Evolutionary conservation across 148 eudicot genomes (phyloP).

Genomic region (Heliosperma pusillum): DNA sequence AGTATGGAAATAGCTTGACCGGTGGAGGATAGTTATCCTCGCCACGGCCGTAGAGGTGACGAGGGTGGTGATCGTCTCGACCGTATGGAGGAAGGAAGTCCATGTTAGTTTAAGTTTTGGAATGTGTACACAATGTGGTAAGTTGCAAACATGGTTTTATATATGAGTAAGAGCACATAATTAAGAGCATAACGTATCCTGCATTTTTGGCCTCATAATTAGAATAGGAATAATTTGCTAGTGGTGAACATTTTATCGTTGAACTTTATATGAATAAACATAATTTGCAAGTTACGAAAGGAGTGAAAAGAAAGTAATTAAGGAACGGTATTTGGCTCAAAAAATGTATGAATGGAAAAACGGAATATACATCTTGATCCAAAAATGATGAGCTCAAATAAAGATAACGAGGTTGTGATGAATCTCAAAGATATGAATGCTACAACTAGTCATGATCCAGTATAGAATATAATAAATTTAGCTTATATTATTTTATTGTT

Average conservation of each 20-base stretch:
- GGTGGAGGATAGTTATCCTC: constrained; percentile 8
- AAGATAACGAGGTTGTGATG: no score
- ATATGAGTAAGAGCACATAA: background rate
- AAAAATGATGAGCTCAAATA: no score
- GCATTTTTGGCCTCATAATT: background rate
- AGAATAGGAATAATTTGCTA: constrained; percentile 5
- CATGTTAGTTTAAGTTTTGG: background rate
- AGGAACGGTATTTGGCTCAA: no score
- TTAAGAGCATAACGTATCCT: background rate
- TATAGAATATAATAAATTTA: no score
- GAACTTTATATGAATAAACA: background rate
- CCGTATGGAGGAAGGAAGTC: constrained; percentile 4
- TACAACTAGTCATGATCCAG: no score
- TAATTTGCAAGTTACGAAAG: background rate
- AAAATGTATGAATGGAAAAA: no score
- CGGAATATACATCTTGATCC: no score
- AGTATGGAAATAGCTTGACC: background rate
- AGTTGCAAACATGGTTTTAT: background rate
- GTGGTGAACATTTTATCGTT: background rate
- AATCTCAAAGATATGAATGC: no score
- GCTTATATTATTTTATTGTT: no score
- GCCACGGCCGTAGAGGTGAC: background rate
- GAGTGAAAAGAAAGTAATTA: background rate
- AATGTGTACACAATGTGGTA: no score
- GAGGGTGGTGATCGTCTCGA: constrained; percentile 4